Evolutionary conservation across 108 stramenopile species (phyloP), one percentile per base, ranked within the genome.

Genomic region (Skeletonema potamos): DNA sequence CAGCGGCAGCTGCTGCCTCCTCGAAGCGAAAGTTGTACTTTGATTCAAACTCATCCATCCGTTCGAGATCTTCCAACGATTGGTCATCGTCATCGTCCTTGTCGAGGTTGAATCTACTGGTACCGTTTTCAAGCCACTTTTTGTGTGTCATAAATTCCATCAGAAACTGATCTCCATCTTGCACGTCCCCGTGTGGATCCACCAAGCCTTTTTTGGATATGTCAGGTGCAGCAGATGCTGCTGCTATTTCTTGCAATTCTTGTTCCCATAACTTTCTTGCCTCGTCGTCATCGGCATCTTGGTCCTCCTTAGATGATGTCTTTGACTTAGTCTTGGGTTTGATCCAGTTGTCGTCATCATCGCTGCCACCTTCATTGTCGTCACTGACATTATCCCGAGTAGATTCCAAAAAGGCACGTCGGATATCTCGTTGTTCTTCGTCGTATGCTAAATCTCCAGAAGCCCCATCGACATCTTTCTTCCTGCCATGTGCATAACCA

Each of bases 11-110:
- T 15, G 82, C 81, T 18, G 91, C 94, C 84, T 99, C 95, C 82
- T 99, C 99, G 77, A 98, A 99, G 20, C 99, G 92, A 72, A 99
- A 99, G 70, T 99, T 99, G 89, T 98, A 99, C 70, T 96, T 91
- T 63, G 91, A 86, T 87, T 99, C 99, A 81, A 96, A 99, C 18
- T 85, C 95, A 68, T 99, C 99, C 54, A 87, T 90, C n/a, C 75
- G 71, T 26, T 99, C 98, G 32, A 98, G 62, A 51, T 89, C 93
- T 54, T 94, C 87, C 32, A 92, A 82, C 27, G 89, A 90, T 54
- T 88, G 89, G 34, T 97, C 97, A 54, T 88, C 89, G 46, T 94
- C 92, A 37, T 78, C 66, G 22, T 73, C 84, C 29, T 83, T 58
- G 24, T 48, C 61, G 11, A 12, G 65, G 7, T 66, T 62, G 58